Evolutionary conservation across 371 early-diverging fungal species (phyloP).

Genomic region (Zopfochytrium polystomum): DNA sequence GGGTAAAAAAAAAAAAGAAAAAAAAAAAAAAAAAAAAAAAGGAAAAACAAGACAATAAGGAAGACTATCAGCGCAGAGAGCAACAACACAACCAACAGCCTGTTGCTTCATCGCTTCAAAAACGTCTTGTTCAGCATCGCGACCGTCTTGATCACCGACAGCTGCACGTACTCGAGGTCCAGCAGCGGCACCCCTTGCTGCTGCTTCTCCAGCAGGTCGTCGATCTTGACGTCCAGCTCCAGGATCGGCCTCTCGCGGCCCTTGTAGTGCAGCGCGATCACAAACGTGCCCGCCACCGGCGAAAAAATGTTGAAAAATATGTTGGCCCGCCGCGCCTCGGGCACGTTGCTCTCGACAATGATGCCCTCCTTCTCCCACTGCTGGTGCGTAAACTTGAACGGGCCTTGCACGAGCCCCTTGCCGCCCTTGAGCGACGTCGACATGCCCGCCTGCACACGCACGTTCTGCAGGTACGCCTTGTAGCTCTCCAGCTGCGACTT

Average conservation of each 20-base stretch:
- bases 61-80: too few relatives aligned
- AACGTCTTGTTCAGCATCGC: constrained; percentile 60
- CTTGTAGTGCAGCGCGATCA: constrained; percentile 86
- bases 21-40: too few relatives aligned
- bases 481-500: constrained; percentile 86
- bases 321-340: constrained; percentile 82
- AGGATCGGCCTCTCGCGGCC: constrained; percentile 90
- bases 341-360: constrained; percentile 86
- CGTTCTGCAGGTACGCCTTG: constrained; percentile 92
- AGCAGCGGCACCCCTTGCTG: constrained; percentile 82
- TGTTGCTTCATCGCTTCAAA: constrained; percentile 33
- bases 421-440: constrained; percentile 27
- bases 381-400: constrained; percentile 73
- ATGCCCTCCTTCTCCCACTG: constrained; percentile 90
- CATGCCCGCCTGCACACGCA: constrained; percentile 75
- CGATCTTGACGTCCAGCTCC: constrained; percentile 92
- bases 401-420: constrained; percentile 42
- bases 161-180: constrained; percentile 90
- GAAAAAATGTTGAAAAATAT: constrained; percentile 85
- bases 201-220: constrained; percentile 93
- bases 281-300: constrained; percentile 83
- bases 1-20: too few relatives aligned
- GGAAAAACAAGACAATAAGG: too few relatives aligned
- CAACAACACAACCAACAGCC: background rate
- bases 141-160: constrained; percentile 59